Evolutionary conservation across 2,329 filamentous ascomycete genomes (phyloP).

Genomic region (Sclerotinia spermophila): DNA sequence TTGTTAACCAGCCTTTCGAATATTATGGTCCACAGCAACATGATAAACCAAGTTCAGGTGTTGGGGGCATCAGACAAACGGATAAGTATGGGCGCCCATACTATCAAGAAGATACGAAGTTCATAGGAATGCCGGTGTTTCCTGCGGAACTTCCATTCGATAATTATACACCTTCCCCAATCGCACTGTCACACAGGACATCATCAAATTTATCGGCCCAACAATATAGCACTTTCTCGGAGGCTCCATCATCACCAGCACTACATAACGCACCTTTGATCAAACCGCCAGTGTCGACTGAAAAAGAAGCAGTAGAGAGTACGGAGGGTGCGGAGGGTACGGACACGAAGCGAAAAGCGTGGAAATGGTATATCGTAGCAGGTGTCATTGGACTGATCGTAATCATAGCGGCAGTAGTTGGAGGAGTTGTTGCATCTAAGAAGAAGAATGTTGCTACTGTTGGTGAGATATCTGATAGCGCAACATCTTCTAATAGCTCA

Average conservation of each 20-base stretch:
- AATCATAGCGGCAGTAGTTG: neutral
- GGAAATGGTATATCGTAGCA: constrained; percentile 6
- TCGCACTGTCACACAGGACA: constrained; percentile 3
- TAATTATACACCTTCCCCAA: neutral
- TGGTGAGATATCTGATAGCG: neutral
- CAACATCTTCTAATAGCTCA: neutral
- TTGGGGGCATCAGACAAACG: neutral
- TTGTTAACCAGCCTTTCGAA: constrained; percentile 11
- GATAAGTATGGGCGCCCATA: neutral
- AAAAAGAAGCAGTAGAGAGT: neutral
- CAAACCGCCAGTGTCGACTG: neutral
- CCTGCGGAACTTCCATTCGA: constrained; percentile 5
- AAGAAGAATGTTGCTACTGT: neutral
- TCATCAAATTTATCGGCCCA: neutral
- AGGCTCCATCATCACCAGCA: neutral
- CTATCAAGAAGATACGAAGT: constrained; percentile 7
- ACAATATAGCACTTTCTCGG: neutral
- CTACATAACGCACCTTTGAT: neutral
- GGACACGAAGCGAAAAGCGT: neutral
- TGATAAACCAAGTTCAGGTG: neutral
- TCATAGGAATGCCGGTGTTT: constrained; percentile 11
- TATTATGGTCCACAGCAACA: constrained; percentile 2
- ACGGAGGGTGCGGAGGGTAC: too few relatives aligned
- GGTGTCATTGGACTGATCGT: neutral
- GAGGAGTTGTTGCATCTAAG: neutral